Evolutionary conservation across 768 basidiomycete genomes (phyloP).

Genomic region (Pulveroboletus ravenelii): DNA sequence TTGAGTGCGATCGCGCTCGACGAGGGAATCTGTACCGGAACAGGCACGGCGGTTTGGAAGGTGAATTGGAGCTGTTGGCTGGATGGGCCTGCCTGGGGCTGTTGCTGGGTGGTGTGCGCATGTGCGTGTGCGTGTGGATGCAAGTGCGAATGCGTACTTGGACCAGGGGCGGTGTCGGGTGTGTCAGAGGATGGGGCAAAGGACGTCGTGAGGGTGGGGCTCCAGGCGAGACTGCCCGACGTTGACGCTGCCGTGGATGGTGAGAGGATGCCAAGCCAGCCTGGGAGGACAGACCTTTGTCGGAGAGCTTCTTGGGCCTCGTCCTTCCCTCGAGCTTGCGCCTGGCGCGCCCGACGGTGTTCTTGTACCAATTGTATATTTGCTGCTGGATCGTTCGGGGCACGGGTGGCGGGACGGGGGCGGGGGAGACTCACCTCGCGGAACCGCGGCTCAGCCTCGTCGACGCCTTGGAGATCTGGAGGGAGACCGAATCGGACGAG

Average conservation of each 20-base stretch:
- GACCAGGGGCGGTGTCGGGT: constrained; percentile 20
- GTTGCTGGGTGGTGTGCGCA: constrained; percentile 15
- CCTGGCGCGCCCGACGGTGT: constrained; percentile 57
- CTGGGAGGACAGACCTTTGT: constrained; percentile 38
- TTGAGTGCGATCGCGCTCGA: constrained; percentile 23
- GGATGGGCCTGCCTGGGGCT: constrained; percentile 27
- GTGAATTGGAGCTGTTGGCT: constrained; percentile 41
- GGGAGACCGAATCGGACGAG: constrained; percentile 56
- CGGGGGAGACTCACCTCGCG: constrained; percentile 47
- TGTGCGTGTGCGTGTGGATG: constrained; percentile 5
- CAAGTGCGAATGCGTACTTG: constrained; percentile 32
- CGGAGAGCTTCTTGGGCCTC: constrained; percentile 45
- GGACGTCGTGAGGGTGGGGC: constrained; percentile 34
- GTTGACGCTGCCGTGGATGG: constrained; percentile 7
- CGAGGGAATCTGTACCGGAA: constrained; percentile 28
- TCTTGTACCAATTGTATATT: constrained; percentile 75
- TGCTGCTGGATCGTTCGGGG: constrained; percentile 34
- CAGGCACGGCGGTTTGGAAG: constrained; percentile 42
- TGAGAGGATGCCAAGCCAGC: not conserved
- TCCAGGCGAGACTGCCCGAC: constrained; percentile 34
- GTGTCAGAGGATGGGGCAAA: constrained; percentile 29
- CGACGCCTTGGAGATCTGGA: constrained; percentile 47
- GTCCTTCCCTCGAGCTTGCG: constrained; percentile 54
- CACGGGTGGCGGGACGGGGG: too few species aligned
- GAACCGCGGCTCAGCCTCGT: constrained; percentile 57